Conservation (phyloP, 31 red algal genomes). For the Endocladia muricata region DNA sequence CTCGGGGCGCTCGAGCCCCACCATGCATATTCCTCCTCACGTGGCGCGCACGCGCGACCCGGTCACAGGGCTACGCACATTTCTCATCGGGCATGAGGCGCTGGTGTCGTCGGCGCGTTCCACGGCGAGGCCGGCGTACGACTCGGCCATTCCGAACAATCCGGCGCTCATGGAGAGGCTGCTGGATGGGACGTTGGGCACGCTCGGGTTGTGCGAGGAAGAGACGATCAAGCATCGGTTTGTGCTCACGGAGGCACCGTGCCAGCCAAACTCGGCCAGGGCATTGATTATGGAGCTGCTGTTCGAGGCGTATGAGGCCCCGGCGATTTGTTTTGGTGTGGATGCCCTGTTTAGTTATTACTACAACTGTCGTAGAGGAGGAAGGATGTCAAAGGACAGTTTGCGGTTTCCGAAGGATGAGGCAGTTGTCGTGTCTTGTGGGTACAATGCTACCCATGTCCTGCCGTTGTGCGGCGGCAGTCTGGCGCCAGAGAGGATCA, state of each 20-base stretch:
- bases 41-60: conserved; percentile 58
- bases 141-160: conserved; percentile 64
- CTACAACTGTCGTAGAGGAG: conserved; percentile 50
- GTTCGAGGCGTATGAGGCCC: conserved; percentile 83
- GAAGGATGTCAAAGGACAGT: not conserved
- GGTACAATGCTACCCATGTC: conserved; percentile 70
- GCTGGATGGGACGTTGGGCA: conserved; percentile 70
- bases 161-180: conserved; percentile 73
- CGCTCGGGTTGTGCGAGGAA: conserved; percentile 69
- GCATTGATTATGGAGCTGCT: conserved; percentile 72
- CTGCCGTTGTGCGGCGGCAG: conserved; percentile 50
- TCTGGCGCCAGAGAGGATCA: conserved; percentile 14
- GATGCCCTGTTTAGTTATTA: conserved; percentile 82
- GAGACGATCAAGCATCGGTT: conserved; percentile 46
- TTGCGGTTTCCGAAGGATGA: conserved; percentile 31
- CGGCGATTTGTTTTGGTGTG: conserved; percentile 63
- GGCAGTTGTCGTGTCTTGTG: conserved; percentile 65
- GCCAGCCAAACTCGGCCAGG: conserved; percentile 71
- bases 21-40: conserved; percentile 45
- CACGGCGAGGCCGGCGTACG: conserved; percentile 62
- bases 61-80: conserved; percentile 54
- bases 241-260: conserved; percentile 77
- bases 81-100: conserved; percentile 74
- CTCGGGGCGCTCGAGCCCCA: conserved; percentile 41
- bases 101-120: conserved; percentile 63